phyloP scores from a whole-genome alignment of 2,329 filamentous ascomycete genomes.

The Colletotrichum lupini region DNA sequence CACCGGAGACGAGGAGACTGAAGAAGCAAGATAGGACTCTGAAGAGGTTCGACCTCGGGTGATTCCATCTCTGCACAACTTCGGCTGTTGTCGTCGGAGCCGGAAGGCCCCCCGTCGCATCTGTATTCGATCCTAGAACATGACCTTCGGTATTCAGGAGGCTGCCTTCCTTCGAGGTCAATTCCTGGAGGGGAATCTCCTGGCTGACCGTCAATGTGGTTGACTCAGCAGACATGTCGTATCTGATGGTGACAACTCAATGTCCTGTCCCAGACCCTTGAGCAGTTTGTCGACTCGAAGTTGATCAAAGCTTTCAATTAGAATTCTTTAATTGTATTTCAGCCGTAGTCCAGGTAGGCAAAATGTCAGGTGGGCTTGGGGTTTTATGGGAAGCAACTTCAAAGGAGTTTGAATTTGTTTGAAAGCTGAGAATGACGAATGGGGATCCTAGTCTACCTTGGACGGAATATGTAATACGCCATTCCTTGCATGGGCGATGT shows the following conservation, averaged over 20 bases:
- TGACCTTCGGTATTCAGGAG: neutral
- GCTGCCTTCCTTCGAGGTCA: neutral
- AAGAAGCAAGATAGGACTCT: slow-evolving; percentile 66
- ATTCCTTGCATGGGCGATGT: no score
- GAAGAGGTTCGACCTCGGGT: slow-evolving; percentile 58
- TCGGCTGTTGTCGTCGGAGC: slow-evolving; percentile 17
- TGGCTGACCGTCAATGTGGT: neutral
- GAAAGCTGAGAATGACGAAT: neutral
- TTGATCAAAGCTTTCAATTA: neutral
- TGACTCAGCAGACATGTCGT: neutral
- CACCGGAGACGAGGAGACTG: slow-evolving; percentile 67
- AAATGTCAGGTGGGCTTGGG: neutral
- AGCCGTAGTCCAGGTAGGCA: neutral
- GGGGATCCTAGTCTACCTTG: neutral
- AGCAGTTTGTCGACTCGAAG: neutral
- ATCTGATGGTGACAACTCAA: neutral
- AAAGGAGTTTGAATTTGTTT: neutral
- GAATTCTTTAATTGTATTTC: neutral
- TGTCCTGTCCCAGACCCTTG: neutral
- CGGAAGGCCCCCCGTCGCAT: slow-evolving; percentile 22
- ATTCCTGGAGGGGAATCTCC: neutral
- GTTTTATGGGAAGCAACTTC: neutral
- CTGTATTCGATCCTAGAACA: slow-evolving; percentile 2
- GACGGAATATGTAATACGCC: no score
- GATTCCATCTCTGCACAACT: slow-evolving; percentile 57